Evolutionary conservation across 306 rosid species (phyloP), one percentile per base, ranked within the genome.

Genomic region (Macrotyloma uniflorum): DNA sequence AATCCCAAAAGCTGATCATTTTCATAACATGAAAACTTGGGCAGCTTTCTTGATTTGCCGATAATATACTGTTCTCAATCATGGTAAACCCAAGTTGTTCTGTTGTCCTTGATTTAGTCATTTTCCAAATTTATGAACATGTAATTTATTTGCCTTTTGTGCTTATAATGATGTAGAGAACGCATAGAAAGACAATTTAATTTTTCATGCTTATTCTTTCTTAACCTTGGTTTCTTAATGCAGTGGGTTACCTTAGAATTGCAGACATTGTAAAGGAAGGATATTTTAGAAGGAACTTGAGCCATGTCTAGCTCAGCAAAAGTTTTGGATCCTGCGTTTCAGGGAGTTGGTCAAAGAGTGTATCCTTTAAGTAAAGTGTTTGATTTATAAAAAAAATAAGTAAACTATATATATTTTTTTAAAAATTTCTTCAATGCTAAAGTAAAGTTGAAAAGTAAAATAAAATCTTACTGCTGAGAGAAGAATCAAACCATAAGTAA

Each of bases 261-360:
- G 58, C 84, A 46, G 67, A 32, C 78, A 54, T 49, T 77, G 80
- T 74, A 40, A 72, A 72, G 64, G 63, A 49, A 49, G 64, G 38
- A 28, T 53, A 24, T 42, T 43, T 57, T 77, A 75, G 80, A 76
- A 72, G 77, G 80, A 82, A 74, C 77, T 79, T 54, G 62, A 85
- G 84, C 84, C 77, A 94, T 94, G 98, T 87, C 97, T 74, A 89
- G 85, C 91, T 83, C 95, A 43, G 74, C 92, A 62, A 94, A 94
- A 87, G 78, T 49, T 84, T 77, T 88, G 88, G 98, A 94, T 83
- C 97, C 97, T 58, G 98, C 98, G 49, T 92, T 94, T 86, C 98
- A 94, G 82, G 97, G 93, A 80, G 92, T 82, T 63, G 98, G 98
- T 74, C 98, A 91, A 75, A 92, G 89, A 86, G 83, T 79, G 98